Conservation (phyloP, 1,284 basidiomycete genomes). For the Sphaerobolus stellatus region DNA sequence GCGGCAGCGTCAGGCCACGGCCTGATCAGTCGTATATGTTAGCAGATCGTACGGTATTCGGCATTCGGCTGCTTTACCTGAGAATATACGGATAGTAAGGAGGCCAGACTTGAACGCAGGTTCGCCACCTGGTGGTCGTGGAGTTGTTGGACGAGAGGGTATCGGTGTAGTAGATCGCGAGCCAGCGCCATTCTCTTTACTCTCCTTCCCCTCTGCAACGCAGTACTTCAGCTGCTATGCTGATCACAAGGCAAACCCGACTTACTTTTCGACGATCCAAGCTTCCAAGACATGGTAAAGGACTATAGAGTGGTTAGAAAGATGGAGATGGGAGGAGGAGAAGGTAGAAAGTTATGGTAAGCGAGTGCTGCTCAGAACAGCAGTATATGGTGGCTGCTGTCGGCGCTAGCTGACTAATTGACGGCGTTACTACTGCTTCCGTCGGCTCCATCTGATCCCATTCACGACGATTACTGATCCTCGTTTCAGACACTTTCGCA, state of each 20-base stretch:
- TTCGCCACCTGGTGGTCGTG: constrained; percentile 53
- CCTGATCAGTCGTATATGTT: constrained; percentile 39
- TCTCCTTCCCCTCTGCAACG: constrained; percentile 58
- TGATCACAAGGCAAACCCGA: background rate
- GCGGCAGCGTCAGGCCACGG: constrained; percentile 71
- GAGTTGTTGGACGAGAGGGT: constrained; percentile 68
- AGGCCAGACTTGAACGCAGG: constrained; percentile 72
- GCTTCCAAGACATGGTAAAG: constrained; percentile 42
- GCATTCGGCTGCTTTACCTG: constrained; percentile 47
- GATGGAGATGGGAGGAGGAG: background rate
- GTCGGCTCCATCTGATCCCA: too few species aligned
- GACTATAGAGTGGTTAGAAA: background rate
- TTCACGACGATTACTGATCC: too few species aligned
- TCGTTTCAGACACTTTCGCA: too few species aligned
- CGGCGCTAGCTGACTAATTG: too few species aligned
- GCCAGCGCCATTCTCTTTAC: constrained; percentile 59
- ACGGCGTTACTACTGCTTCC: too few species aligned
- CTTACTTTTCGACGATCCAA: constrained; percentile 45
- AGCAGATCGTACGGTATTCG: background rate
- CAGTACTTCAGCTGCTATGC: too few species aligned
- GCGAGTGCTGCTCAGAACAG: too few species aligned
- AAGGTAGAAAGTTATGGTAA: too few species aligned
- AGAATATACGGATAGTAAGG: constrained; percentile 86
- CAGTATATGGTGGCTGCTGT: too few species aligned
- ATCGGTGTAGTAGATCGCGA: constrained; percentile 76